Conservation (phyloP, 192 early-diverging fungal genomes). For the Lobulomyces angularis region DNA sequence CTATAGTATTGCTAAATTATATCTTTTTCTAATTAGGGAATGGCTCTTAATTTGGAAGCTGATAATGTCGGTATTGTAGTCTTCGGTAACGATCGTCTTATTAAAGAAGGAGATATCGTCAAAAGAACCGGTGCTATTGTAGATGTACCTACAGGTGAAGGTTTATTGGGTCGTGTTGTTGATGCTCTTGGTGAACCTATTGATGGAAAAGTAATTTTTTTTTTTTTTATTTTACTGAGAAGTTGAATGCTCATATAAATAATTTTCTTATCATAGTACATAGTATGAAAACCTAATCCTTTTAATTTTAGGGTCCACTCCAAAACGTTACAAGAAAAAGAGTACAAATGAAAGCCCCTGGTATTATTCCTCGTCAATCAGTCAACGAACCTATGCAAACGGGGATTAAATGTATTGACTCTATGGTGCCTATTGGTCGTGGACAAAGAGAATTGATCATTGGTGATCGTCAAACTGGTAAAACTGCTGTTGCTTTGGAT, state of each 20-base stretch:
- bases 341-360: slow-evolving; percentile 98
- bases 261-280: background rate
- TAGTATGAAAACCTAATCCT: background rate
- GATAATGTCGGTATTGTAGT: slow-evolving; percentile 99
- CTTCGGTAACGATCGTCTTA: slow-evolving; percentile 99
- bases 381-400: slow-evolving; percentile 99
- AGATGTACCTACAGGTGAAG: slow-evolving; percentile 92
- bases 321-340: slow-evolving; percentile 72
- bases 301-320: slow-evolving; percentile 60
- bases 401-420: slow-evolving; percentile 99
- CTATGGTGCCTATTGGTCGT: slow-evolving; percentile 99
- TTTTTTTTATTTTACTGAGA: slow-evolving; percentile 1
- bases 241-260: slow-evolving; percentile 3
- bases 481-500: slow-evolving; percentile 97
- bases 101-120: slow-evolving; percentile 99
- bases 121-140: slow-evolving; percentile 98
- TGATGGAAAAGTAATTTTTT: slow-evolving; percentile 66
- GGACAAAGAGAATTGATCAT: slow-evolving; percentile 99
- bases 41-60: slow-evolving; percentile 98
- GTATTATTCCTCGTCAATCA: slow-evolving; percentile 97
- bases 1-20: background rate
- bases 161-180: slow-evolving; percentile 93
- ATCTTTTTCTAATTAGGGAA: slow-evolving; percentile 54
- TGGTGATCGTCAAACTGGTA: slow-evolving; percentile 99
- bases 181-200: slow-evolving; percentile 99